Conservation (phyloP, 179 eudicot species). For the Silene noctiflora region DNA sequence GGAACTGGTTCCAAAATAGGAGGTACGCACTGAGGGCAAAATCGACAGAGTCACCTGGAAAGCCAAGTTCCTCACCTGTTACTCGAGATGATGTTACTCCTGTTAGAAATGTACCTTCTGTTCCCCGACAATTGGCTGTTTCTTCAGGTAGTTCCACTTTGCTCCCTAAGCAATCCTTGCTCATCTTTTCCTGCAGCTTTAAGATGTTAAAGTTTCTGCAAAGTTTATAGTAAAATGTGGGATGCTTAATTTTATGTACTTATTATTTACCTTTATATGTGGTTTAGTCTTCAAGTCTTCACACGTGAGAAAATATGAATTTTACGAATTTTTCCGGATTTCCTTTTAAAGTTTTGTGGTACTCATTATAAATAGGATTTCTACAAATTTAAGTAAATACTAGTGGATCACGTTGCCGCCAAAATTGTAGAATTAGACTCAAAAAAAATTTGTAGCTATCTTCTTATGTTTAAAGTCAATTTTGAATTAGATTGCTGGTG, state of each 20-base stretch:
- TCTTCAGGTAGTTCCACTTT: conserved; percentile 44
- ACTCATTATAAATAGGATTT: neutral
- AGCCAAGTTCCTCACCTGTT: conserved; percentile 38
- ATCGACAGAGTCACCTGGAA: conserved; percentile 50
- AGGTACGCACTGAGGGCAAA: conserved; percentile 84
- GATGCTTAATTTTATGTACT: neutral
- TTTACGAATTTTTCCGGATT: neutral
- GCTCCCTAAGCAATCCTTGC: neutral
- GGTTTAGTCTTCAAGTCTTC: neutral
- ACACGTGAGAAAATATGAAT: neutral
- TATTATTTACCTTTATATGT: neutral
- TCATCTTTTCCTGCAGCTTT: neutral
- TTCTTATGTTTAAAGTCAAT: conserved; percentile 1
- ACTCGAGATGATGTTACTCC: conserved; percentile 47
- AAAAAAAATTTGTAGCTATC: neutral
- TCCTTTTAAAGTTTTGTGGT: neutral
- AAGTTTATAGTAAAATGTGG: neutral
- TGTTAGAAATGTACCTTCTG: conserved; percentile 51
- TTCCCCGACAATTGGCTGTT: conserved; percentile 43
- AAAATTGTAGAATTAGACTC: neutral
- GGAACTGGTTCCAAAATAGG: conserved; percentile 99
- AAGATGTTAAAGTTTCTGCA: conserved; percentile 13
- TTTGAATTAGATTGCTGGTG: neutral
- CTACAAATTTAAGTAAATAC: neutral
- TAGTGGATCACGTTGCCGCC: neutral